Conservation (phyloP, 192 early-diverging fungal species). For the Coemansia erecta region DNA sequence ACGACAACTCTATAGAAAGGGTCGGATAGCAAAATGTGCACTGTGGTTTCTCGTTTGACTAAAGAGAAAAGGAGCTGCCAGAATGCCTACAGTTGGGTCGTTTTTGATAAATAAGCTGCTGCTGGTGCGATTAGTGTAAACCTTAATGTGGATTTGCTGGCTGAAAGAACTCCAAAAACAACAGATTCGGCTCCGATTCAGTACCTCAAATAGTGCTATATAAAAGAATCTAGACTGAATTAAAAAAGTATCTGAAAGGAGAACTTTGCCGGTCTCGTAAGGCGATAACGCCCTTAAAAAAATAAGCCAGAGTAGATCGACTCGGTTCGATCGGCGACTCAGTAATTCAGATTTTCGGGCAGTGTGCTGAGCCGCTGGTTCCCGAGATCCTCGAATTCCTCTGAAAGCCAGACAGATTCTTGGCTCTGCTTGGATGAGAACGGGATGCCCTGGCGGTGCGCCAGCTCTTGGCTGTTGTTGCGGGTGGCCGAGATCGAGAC, state of each 20-base stretch:
- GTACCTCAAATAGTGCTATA: not conserved
- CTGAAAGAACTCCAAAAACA: not conserved
- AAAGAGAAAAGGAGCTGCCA: too few species aligned
- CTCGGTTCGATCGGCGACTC: not conserved
- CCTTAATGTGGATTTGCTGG: too few species aligned
- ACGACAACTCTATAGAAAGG: too few species aligned
- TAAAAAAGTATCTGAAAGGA: too few species aligned
- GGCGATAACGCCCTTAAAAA: not conserved
- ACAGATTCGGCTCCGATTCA: not conserved
- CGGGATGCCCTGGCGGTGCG: constrained; percentile 8
- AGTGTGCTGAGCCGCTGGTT: constrained; percentile 30
- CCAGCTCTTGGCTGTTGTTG: constrained; percentile 13
- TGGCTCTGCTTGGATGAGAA: constrained; percentile 9
- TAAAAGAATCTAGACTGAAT: not conserved
- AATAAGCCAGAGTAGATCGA: not conserved
- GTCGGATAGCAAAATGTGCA: too few species aligned
- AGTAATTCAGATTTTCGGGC: constrained; percentile 28
- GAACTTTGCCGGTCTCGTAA: not conserved
- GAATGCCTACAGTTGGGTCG: too few species aligned
- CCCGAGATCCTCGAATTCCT: constrained; percentile 43
- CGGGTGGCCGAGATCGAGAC: constrained; percentile 9
- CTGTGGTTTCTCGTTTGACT: too few species aligned
- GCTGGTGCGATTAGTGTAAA: too few species aligned
- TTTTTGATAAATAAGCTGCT: too few species aligned
- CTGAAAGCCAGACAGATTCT: constrained; percentile 2